These are phyloP conservation scores for Cytospora leucostoma DNA, from an alignment of 2,329 filamentous ascomycete genomes.

Conservation along the genomic window DNA sequence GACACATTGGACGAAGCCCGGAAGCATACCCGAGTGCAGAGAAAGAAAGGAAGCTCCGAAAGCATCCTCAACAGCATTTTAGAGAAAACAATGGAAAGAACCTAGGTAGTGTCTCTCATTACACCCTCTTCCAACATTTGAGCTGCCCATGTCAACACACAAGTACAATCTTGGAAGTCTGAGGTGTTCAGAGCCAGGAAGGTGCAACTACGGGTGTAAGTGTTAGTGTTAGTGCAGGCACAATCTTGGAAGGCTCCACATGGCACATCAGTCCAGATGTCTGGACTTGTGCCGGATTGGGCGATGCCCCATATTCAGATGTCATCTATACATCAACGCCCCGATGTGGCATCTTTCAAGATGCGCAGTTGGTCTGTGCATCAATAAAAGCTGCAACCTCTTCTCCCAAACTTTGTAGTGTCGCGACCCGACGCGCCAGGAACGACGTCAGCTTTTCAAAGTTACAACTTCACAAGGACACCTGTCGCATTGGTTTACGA, in stretches of 20 bases:
- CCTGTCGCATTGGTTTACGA: conserved; percentile 9
- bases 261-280: not conserved
- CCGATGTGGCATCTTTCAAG: not conserved
- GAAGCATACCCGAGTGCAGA: not conserved
- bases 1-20: not conserved
- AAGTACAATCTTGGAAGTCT: not conserved
- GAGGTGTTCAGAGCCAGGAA: not conserved
- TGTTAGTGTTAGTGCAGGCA: not conserved
- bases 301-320: not conserved
- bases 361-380: not conserved
- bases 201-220: not conserved
- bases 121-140: not conserved
- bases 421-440: conserved; percentile 25
- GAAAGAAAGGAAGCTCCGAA: not conserved
- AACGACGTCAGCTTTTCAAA: conserved; percentile 20
- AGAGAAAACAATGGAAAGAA: not conserved
- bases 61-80: not conserved
- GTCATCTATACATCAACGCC: not conserved
- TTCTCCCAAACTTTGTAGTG: conserved; percentile 20
- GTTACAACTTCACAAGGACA: not conserved
- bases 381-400: conserved; percentile 20
- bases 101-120: not conserved
- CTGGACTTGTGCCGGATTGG: conserved; percentile 13
- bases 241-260: not conserved
- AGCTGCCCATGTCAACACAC: not conserved